phyloP scores from a whole-genome alignment of 108 stramenopile genomes.

The Skeletonema grethae region DNA sequence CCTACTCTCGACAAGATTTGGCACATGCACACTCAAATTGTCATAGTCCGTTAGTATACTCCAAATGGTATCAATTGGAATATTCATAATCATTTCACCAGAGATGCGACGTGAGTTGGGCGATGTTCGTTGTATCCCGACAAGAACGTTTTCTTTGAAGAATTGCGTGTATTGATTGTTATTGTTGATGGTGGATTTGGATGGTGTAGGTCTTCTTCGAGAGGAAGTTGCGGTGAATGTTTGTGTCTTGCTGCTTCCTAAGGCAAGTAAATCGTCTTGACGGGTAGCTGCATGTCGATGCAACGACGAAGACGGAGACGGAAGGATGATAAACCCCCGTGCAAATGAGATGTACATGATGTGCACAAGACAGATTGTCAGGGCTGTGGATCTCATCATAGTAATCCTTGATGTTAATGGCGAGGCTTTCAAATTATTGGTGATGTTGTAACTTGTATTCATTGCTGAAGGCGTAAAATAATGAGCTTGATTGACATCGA shows the following conservation, averaged over 20 bases:
- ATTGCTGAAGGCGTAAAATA: background rate
- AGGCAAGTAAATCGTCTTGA: background rate
- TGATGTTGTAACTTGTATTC: background rate
- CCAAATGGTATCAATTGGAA: slow-evolving; percentile 80
- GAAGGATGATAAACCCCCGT: background rate
- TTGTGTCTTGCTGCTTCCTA: background rate
- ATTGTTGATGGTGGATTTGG: background rate
- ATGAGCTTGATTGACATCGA: background rate
- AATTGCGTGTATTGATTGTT: slow-evolving; percentile 24
- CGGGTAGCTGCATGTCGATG: background rate
- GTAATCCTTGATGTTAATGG: background rate
- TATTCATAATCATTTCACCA: slow-evolving; percentile 73
- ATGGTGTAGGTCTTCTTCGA: background rate
- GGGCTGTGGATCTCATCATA: slow-evolving; percentile 2
- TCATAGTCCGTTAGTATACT: slow-evolving; percentile 90
- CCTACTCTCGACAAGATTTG: slow-evolving; percentile 84
- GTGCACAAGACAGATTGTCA: background rate
- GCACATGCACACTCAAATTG: slow-evolving; percentile 81
- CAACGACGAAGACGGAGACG: background rate
- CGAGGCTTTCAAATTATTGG: background rate
- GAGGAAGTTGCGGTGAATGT: background rate
- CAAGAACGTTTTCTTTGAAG: slow-evolving; percentile 45
- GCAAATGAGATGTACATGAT: background rate
- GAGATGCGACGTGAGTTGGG: slow-evolving; percentile 83
- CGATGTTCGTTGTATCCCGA: slow-evolving; percentile 86